These are phyloP conservation scores for Aspergillus fijiensis DNA, from an alignment of 2,329 filamentous ascomycete species.

Conservation along the genomic window DNA sequence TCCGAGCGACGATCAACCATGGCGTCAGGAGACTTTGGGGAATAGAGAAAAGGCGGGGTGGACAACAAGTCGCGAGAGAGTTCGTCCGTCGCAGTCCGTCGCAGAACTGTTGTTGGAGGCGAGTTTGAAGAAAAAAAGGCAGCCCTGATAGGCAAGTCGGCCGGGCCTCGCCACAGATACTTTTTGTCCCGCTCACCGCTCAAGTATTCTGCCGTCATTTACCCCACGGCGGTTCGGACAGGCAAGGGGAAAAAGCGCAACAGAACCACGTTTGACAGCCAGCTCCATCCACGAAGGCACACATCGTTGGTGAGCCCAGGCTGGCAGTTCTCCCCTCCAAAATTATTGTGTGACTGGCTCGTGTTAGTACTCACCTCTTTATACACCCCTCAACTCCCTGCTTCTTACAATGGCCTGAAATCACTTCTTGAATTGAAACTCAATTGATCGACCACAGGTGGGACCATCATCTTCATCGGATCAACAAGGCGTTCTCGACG, in stretches of 20 bases:
- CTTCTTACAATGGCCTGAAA: not conserved
- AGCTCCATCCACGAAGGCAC: slow-evolving; percentile 2
- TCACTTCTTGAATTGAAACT: not conserved
- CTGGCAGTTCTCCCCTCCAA: not conserved
- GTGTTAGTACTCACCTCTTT: not conserved
- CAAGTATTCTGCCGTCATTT: slow-evolving; percentile 25
- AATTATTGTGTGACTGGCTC: not conserved
- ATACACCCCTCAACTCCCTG: not conserved
- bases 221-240: slow-evolving; percentile 28
- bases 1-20: slow-evolving; percentile 61
- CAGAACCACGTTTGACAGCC: not conserved
- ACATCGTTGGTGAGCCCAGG: not conserved
- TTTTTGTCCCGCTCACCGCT: slow-evolving; percentile 27
- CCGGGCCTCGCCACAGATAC: slow-evolving; percentile 31
- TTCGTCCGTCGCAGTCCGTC: slow-evolving; percentile 6
- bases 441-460: slow-evolving; percentile 4
- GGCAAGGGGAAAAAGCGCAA: slow-evolving; percentile 7
- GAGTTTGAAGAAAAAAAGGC: slow-evolving; percentile 21
- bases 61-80: slow-evolving; percentile 13
- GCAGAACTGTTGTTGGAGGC: slow-evolving; percentile 1
- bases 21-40: slow-evolving; percentile 20
- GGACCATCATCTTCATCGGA: not conserved
- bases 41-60: slow-evolving; percentile 13
- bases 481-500: not conserved
- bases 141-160: slow-evolving; percentile 33